Conservation (phyloP, 1,284 basidiomycete species). For the Cryptococcus jaspeensis region DNA sequence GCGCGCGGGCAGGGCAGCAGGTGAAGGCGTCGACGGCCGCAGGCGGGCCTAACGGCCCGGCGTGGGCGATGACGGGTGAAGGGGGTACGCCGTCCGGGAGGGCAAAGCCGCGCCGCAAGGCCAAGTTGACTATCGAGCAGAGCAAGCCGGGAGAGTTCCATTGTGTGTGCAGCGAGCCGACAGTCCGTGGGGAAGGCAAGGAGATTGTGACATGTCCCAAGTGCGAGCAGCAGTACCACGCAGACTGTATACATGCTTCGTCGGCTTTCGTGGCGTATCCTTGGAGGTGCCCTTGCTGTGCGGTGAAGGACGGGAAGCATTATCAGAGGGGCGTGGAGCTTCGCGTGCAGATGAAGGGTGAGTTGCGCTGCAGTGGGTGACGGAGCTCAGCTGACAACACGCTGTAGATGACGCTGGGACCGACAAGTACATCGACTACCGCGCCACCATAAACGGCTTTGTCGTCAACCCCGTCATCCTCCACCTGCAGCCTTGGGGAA, state of each 20-base stretch:
- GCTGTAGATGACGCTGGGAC: slow-evolving; percentile 36
- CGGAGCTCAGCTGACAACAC: neutral
- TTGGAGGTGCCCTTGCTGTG: slow-evolving; percentile 48
- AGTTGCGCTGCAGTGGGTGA: slow-evolving; percentile 4
- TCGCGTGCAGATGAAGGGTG: slow-evolving; percentile 38
- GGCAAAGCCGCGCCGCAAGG: slow-evolving; percentile 26
- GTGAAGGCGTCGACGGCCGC: neutral
- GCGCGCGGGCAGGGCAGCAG: slow-evolving; percentile 1
- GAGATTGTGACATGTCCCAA: slow-evolving; percentile 34
- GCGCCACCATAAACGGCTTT: slow-evolving; percentile 35
- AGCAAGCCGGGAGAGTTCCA: slow-evolving; percentile 23
- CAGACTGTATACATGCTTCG: slow-evolving; percentile 37
- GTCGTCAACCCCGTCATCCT: slow-evolving; percentile 22
- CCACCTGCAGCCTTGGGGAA: slow-evolving; percentile 6
- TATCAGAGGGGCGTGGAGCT: slow-evolving; percentile 35
- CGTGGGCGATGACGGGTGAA: neutral
- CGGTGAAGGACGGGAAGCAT: slow-evolving; percentile 39
- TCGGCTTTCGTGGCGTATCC: slow-evolving; percentile 18
- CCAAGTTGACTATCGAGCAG: slow-evolving; percentile 30
- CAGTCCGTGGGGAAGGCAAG: slow-evolving; percentile 23
- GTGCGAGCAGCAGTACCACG: slow-evolving; percentile 45
- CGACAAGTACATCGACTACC: slow-evolving; percentile 40
- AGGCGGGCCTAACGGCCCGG: too few relatives aligned
- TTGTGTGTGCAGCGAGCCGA: slow-evolving; percentile 34
- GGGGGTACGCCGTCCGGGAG: slow-evolving; percentile 6